Conservation (phyloP, 164 flowering plant genomes). For the Magnolia changhungtana region DNA sequence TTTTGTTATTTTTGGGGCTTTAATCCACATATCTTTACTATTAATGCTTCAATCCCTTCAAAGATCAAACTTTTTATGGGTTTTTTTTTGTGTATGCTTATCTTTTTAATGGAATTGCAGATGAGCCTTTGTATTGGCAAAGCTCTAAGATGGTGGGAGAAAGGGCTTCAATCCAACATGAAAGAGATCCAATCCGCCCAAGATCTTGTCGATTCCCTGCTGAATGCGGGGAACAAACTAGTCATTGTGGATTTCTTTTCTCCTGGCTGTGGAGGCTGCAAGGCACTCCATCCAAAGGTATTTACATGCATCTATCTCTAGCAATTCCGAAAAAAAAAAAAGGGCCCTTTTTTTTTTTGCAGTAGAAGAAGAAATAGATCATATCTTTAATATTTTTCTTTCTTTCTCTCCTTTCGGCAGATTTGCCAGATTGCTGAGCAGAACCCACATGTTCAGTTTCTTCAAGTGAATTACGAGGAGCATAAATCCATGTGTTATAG, state of each 20-base stretch:
- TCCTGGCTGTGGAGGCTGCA: slow-evolving; percentile 91
- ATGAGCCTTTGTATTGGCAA: slow-evolving; percentile 38
- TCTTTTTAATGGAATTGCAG: slow-evolving; percentile 20
- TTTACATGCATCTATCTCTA: background rate
- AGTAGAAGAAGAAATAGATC: background rate
- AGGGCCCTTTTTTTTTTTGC: background rate
- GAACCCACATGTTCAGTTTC: slow-evolving; percentile 8
- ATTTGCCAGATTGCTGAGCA: background rate
- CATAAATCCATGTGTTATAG: slow-evolving; percentile 82
- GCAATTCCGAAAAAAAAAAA: no score
- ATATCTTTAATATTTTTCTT: no score
- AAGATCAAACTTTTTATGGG: background rate
- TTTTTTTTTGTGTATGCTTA: background rate
- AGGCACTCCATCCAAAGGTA: slow-evolving; percentile 88
- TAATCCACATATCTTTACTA: background rate
- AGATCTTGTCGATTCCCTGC: slow-evolving; percentile 65
- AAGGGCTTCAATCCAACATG: slow-evolving; percentile 69
- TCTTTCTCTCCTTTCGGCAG: background rate
- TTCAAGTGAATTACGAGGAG: slow-evolving; percentile 74
- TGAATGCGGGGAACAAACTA: slow-evolving; percentile 62
- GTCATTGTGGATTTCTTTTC: slow-evolving; percentile 81
- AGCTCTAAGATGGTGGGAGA: slow-evolving; percentile 79
- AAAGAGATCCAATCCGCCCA: slow-evolving; percentile 59
- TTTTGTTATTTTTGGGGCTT: background rate
- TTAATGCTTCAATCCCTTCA: background rate